Conservation (phyloP, 148 eudicot genomes). For the Fagopyrum tataricum region DNA sequence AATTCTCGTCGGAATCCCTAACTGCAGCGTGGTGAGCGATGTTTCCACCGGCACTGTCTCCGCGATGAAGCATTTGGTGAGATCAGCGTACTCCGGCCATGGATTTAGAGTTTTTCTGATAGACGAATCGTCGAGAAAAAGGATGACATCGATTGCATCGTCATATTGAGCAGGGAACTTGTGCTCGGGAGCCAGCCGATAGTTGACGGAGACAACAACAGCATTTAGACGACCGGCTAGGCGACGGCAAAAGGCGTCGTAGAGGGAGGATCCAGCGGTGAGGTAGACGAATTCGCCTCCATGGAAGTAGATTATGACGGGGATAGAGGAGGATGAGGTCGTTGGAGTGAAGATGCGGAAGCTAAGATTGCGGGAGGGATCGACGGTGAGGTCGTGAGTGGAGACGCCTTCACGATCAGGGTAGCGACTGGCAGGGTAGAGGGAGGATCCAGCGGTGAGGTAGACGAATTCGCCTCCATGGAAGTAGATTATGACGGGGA, state of each 20-base stretch:
- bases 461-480: slow-evolving; percentile 73
- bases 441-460: slow-evolving; percentile 31
- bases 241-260: slow-evolving; percentile 74
- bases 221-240: slow-evolving; percentile 36
- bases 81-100: slow-evolving; percentile 48
- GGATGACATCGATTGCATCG: slow-evolving; percentile 54
- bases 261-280: slow-evolving; percentile 30
- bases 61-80: slow-evolving; percentile 48
- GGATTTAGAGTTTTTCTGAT: neutral
- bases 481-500: slow-evolving; percentile 39
- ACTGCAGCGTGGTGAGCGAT: slow-evolving; percentile 54
- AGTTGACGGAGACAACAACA: slow-evolving; percentile 59
- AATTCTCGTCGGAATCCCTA: slow-evolving; percentile 15
- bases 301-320: slow-evolving; percentile 43
- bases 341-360: slow-evolving; percentile 46
- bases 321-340: neutral
- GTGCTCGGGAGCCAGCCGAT: slow-evolving; percentile 69
- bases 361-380: slow-evolving; percentile 51
- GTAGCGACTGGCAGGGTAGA: slow-evolving; percentile 60
- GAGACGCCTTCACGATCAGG: slow-evolving; percentile 31
- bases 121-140: slow-evolving; percentile 30
- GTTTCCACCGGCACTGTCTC: slow-evolving; percentile 84
- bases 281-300: slow-evolving; percentile 71
- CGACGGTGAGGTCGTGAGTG: slow-evolving; percentile 49
- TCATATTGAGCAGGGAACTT: slow-evolving; percentile 60